These are phyloP conservation scores for Leptographium lundbergii DNA, from an alignment of 2,329 filamentous ascomycete genomes.

Conservation along the genomic window DNA sequence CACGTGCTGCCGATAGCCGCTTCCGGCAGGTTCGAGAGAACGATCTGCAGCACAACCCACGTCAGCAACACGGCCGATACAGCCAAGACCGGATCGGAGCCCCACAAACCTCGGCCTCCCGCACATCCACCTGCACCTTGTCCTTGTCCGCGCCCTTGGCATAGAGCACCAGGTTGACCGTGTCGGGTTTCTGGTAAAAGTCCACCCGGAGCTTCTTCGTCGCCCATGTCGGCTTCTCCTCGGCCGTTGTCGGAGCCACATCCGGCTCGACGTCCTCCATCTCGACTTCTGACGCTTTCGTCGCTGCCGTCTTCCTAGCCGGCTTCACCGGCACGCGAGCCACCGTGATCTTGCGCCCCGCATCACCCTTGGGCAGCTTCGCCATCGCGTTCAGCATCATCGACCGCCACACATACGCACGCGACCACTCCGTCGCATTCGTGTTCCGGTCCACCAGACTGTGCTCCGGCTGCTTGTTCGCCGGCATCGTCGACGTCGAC, in stretches of 20 bases:
- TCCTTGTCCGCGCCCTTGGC: slow-evolving; percentile 24
- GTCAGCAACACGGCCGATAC: background rate
- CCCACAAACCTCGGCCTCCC: slow-evolving; percentile 9
- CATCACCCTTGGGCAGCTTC: slow-evolving; percentile 29
- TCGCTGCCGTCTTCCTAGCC: background rate
- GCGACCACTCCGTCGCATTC: slow-evolving; percentile 20
- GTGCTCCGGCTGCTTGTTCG: slow-evolving; percentile 7
- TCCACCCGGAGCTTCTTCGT: slow-evolving; percentile 24
- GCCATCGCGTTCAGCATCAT: slow-evolving; percentile 34
- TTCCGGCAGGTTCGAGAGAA: slow-evolving; percentile 8
- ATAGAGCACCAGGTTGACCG: slow-evolving; percentile 25
- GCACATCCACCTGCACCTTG: background rate
- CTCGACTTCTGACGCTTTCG: too few species aligned
- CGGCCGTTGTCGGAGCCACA: background rate
- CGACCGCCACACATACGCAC: slow-evolving; percentile 31
- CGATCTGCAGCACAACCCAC: background rate
- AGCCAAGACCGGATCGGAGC: too few species aligned
- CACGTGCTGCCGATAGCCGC: slow-evolving; percentile 9
- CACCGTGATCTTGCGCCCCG: slow-evolving; percentile 32
- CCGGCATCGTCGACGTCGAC: slow-evolving; percentile 9
- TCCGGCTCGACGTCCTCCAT: too few species aligned
- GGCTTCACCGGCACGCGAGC: slow-evolving; percentile 18
- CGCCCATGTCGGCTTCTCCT: background rate
- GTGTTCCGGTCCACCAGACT: background rate
- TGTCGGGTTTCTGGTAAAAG: slow-evolving; percentile 27